phyloP scores from a whole-genome alignment of 2,329 filamentous ascomycete species.

The Graphiopsis chlorocephala region DNA sequence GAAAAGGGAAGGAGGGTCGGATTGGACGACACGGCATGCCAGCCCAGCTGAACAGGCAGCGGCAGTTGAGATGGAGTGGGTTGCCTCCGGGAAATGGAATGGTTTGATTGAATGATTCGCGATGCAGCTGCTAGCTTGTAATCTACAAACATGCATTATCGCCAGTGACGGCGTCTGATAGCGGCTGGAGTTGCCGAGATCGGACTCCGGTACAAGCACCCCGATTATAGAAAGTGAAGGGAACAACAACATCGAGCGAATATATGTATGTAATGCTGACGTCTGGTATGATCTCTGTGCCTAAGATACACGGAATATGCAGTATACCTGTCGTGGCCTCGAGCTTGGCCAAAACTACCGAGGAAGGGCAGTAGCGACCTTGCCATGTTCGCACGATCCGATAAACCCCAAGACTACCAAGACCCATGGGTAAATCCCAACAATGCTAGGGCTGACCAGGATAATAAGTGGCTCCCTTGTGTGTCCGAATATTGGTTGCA shows the following conservation, averaged over 20 bases:
- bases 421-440: constrained; percentile 6
- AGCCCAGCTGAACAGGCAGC: constrained; percentile 6
- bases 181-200: constrained; percentile 2
- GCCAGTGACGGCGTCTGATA: neutral
- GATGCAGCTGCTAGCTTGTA: neutral
- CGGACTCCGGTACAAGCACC: neutral
- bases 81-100: neutral
- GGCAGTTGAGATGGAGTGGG: constrained; percentile 14
- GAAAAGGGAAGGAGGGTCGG: neutral
- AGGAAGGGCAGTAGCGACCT: too few species aligned
- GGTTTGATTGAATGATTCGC: neutral
- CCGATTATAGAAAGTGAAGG: neutral
- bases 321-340: neutral
- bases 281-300: neutral
- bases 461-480: neutral
- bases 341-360: neutral
- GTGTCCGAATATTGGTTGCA: neutral
- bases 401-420: neutral
- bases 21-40: constrained; percentile 9
- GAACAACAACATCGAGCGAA: neutral
- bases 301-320: neutral
- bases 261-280: neutral
- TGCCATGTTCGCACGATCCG: neutral
- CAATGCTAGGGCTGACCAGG: neutral
- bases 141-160: neutral